These are phyloP conservation scores for Diaporthe destruens DNA, from an alignment of 2,329 filamentous ascomycete genomes.

Conservation along the genomic window DNA sequence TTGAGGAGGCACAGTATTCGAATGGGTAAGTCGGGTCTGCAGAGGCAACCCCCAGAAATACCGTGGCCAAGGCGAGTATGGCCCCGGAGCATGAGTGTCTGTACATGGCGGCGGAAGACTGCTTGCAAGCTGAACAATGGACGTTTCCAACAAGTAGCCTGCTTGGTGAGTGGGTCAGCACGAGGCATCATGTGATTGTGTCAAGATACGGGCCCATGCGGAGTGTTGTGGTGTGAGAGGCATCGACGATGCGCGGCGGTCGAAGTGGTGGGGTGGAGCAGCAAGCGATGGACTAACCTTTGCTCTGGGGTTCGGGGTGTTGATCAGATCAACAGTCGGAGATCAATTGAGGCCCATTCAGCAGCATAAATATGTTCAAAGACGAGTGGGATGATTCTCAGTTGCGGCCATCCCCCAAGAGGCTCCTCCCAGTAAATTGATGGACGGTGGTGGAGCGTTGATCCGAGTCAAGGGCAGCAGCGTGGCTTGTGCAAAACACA, in stretches of 20 bases:
- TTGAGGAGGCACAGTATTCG: constrained; percentile 60
- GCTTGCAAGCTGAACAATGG: neutral
- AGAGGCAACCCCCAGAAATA: constrained; percentile 45
- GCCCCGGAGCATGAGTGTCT: constrained; percentile 38
- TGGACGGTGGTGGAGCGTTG: constrained; percentile 30
- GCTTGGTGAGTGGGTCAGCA: constrained; percentile 18
- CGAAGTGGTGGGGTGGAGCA: constrained; percentile 25
- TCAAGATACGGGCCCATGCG: neutral
- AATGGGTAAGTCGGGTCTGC: constrained; percentile 51
- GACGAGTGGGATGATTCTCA: constrained; percentile 9
- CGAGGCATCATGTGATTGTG: neutral
- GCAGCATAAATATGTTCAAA: constrained; percentile 33
- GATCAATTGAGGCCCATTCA: constrained; percentile 36
- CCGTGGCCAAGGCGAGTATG: constrained; percentile 41
- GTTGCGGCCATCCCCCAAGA: constrained; percentile 34
- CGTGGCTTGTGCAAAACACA: constrained; percentile 14
- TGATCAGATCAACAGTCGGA: constrained; percentile 35
- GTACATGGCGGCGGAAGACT: constrained; percentile 27
- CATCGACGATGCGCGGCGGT: constrained; percentile 12
- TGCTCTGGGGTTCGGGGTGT: constrained; percentile 30
- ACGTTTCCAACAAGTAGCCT: neutral
- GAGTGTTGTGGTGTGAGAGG: constrained; percentile 1
- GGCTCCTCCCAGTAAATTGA: constrained; percentile 25
- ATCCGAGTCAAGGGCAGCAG: constrained; percentile 24
- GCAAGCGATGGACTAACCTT: constrained; percentile 28